Evolutionary conservation across 2,329 filamentous ascomycete species (phyloP).

Genomic region (Penicillium brasilianum): DNA sequence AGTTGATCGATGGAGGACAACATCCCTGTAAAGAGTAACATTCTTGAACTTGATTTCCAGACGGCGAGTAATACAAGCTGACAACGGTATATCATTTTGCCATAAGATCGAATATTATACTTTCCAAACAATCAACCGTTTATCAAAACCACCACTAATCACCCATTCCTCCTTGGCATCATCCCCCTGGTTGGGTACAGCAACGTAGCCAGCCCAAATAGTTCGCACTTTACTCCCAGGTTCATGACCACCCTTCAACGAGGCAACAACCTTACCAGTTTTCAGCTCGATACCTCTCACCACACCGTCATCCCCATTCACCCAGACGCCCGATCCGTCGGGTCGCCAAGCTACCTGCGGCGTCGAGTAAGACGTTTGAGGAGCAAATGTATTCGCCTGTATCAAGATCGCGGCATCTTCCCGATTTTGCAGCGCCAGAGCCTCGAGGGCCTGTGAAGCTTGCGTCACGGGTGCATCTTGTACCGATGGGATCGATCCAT

Average conservation of each 20-base stretch:
- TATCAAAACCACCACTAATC: constrained; percentile 69
- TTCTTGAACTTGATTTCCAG: neutral
- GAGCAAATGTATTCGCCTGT: constrained; percentile 63
- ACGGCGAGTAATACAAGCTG: neutral
- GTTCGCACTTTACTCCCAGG: constrained; percentile 63
- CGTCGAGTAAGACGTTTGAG: constrained; percentile 69
- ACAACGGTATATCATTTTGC: neutral
- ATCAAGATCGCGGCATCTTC: constrained; percentile 66
- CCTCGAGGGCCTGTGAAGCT: constrained; percentile 57
- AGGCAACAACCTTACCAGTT: constrained; percentile 61
- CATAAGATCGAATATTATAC: constrained; percentile 13
- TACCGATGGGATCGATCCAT: constrained; percentile 18
- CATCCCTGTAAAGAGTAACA: constrained; percentile 38
- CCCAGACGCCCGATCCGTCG: constrained; percentile 65
- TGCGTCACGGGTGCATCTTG: constrained; percentile 48
- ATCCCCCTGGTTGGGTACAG: constrained; percentile 28
- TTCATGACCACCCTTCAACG: constrained; percentile 59
- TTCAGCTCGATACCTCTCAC: constrained; percentile 64
- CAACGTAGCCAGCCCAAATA: constrained; percentile 59
- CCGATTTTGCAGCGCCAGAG: constrained; percentile 58
- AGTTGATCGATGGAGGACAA: constrained; percentile 57
- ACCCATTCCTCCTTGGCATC: constrained; percentile 56
- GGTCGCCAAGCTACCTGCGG: constrained; percentile 66
- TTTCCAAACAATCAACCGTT: constrained; percentile 63
- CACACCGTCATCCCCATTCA: constrained; percentile 68